Percentiles rank a stretch among this genome's conserved stretches.
phyloP scores from a whole-genome alignment of 768 basidiomycete species.

The Pisolithus marmoratus region DNA sequence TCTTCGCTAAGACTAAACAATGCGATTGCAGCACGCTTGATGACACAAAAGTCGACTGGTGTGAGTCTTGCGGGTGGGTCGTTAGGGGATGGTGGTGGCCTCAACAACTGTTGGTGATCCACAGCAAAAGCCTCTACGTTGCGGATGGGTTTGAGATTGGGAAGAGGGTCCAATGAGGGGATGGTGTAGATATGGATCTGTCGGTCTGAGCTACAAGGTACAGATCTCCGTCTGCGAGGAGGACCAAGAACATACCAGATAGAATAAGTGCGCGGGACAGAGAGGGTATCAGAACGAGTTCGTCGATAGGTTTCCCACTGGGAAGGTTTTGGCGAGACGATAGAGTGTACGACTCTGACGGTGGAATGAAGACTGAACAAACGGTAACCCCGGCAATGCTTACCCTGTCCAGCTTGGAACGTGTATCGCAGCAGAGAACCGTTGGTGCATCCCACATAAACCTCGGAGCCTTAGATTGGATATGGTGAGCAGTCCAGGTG shows the following conservation, averaged over 20 bases:
- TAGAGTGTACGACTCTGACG: conserved; percentile 60
- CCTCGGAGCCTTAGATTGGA: conserved; percentile 58
- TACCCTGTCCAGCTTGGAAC: conserved; percentile 54
- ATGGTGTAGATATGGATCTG: conserved; percentile 75
- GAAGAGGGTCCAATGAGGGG: conserved; percentile 71
- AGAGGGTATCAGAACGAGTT: conserved; percentile 73
- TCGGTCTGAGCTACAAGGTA: conserved; percentile 33
- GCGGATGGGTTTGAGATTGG: conserved; percentile 68
- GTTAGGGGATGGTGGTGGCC: conserved; percentile 39
- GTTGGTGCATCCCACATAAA: conserved; percentile 83
- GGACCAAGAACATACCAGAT: conserved; percentile 48
- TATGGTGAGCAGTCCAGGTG: conserved; percentile 3
- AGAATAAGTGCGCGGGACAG: conserved; percentile 70
- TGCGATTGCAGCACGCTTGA: conserved; percentile 61
- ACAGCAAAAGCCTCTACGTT: conserved; percentile 78
- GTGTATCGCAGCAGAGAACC: conserved; percentile 80
- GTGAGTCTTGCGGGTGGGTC: conserved; percentile 36
- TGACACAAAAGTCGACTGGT: conserved; percentile 64
- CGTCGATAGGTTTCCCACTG: conserved; percentile 66
- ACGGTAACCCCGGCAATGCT: conserved; percentile 9
- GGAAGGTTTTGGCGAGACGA: conserved; percentile 67
- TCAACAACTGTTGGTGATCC: conserved; percentile 65
- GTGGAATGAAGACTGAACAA: conserved; percentile 2
- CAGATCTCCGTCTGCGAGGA: conserved; percentile 1
- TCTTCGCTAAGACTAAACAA: conserved; percentile 62